phyloP scores from a whole-genome alignment of 2,329 filamentous ascomycete species.

The Cladosporium sp. region DNA sequence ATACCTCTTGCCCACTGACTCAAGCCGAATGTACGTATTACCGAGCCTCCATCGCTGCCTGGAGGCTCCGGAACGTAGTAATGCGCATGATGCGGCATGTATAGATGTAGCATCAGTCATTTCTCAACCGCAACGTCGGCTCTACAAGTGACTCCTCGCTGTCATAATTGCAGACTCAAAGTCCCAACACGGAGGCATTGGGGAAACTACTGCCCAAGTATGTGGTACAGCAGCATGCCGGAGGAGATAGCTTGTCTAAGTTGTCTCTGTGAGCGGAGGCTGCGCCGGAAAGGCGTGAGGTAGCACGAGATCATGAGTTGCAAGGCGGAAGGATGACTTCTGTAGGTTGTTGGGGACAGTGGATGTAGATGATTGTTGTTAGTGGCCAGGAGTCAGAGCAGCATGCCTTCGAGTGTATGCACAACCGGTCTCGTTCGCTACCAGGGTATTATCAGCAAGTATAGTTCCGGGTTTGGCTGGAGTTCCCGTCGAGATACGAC shows the following conservation, averaged over 20 bases:
- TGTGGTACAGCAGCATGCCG: neutral
- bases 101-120: neutral
- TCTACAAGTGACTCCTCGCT: neutral
- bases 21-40: neutral
- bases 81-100: neutral
- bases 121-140: neutral
- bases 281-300: neutral
- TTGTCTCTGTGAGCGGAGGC: neutral
- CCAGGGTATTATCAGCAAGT: no score
- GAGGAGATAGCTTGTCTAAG: neutral
- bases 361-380: neutral
- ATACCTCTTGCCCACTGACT: no score
- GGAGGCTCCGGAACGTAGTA: neutral
- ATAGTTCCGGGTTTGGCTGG: no score
- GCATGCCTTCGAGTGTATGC: no score
- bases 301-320: neutral
- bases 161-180: neutral
- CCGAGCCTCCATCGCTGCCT: neutral
- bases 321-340: neutral
- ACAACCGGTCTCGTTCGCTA: no score
- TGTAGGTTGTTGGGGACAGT: neutral
- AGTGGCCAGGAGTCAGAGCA: neutral
- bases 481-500: no score
- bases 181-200: neutral
- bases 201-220: neutral